Evolutionary conservation across 2,329 filamentous ascomycete species (phyloP), one percentile per base, ranked within the genome.

Genomic region (Cladorrhinum sp.): DNA sequence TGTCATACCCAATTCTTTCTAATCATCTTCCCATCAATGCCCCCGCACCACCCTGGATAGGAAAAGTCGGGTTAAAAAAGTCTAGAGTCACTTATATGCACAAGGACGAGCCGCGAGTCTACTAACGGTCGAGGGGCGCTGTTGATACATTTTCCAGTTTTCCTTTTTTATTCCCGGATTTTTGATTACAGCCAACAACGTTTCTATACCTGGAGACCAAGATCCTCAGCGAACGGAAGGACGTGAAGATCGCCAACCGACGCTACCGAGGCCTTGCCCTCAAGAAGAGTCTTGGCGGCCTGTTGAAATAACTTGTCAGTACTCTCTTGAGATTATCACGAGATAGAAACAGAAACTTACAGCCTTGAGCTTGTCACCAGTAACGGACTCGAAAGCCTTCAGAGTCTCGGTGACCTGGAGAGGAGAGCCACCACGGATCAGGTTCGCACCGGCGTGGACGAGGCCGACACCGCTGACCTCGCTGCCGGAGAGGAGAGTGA

Each of bases 191-290:
- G 23, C 51, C 29, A 20, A 24, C 24, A 25, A 23, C 55, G 49
- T 60, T 51, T 53, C 61, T 96, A 99, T 85, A 96, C 92, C 76
- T 88, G 91, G 74, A 99, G 85, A 70, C 93, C 96, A 75, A 99
- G 83, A 74, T 99, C 95, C 79, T 93, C 91, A 67, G 92, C 95
- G 74, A 89, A 99, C 60, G 95, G 95, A 74, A 99, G 86, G 71
- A 89, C 84, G 77, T 91, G 89, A 70, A 99, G 84, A 75, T 99
- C 95, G 76, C 95, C 95, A 65, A 98, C 92, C 61, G 91, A 84
- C 64, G 92, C 89, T 65, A 97, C 90, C 57, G 91, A 89, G 55
- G 93, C 93, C 84, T 93, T 98, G 77, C 86, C 87, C 68, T 93
- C 89, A 66, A 98, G 81, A 69, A 97, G 84, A 73, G 88, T 81